Base-by-base conservation (phyloP, 1,284 basidiomycete genomes). In the Irpex rosettiformis region DNA sequence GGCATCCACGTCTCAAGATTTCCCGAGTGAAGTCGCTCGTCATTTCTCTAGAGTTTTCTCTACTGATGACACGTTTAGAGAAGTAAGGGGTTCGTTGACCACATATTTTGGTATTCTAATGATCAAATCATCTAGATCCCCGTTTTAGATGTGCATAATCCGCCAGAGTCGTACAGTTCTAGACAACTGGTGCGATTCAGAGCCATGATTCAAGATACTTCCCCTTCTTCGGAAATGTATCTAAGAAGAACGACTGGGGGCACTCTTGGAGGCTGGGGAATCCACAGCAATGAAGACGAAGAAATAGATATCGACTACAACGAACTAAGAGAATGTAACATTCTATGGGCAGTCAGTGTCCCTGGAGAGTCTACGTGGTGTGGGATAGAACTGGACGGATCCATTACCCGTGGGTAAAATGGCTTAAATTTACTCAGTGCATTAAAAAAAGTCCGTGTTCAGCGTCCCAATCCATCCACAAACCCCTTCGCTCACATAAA, bases 161-260 rank as follows among this genome's bases (percentile, higher is more conserved):
- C 84, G 3, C 83, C 83, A 24, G 73, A 79, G 49, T 71, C 70
- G 3, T 77, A 82, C 63, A 66, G 67, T 16, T 73, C 77, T 60
- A 75, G 81, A 11, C 72, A 82, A 0, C 76, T 91, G 2, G 86
- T 92, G 7, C 77, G 80, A 16, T 91, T 91, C 67, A 79, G 82
- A 45, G 84, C 80, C 11, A 89, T 91, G 88, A 77, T 92, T n/a
- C 89, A 92, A 69, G 90, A 91, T 66, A 91, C 88, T 1, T 89
- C 89, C 3, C 68, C 80, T 21, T 84, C 86, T 2, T 80, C 83
- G 0, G 86, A 91, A 66, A 77, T 92, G 65, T 92, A 91, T 67
- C 75, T 90, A 40, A 78, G 82, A 1, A 76, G 69, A 52, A 72
- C 75, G 21, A 55, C 63, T 42, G 68, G 74, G 40, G 77, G 75